Percentiles rank a stretch among this genome's conserved stretches.
phyloP scores from a whole-genome alignment of 352 stramenopile genomes.

The Peronospora destructor region DNA sequence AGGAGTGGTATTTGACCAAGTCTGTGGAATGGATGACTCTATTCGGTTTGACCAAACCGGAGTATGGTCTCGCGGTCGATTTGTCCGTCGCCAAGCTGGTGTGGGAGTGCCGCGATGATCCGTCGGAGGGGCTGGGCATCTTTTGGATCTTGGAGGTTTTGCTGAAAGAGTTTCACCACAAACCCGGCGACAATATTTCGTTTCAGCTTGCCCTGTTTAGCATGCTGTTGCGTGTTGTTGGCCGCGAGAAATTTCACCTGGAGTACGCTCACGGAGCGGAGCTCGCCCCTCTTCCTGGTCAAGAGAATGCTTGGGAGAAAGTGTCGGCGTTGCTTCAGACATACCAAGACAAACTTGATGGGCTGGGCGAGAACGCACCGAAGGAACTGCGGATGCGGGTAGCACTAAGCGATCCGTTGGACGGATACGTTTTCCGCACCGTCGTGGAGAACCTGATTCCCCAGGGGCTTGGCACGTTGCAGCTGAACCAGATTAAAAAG shows the following conservation, averaged over 20 bases:
- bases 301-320: slow-evolving; percentile 72
- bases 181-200: slow-evolving; percentile 75
- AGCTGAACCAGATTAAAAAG: slow-evolving; percentile 87
- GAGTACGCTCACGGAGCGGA: slow-evolving; percentile 61
- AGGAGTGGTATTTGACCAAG: slow-evolving; percentile 81
- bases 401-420: slow-evolving; percentile 60
- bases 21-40: slow-evolving; percentile 89
- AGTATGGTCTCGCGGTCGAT: slow-evolving; percentile 69
- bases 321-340: slow-evolving; percentile 51
- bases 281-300: slow-evolving; percentile 54
- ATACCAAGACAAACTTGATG: slow-evolving; percentile 73
- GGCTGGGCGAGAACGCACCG: slow-evolving; percentile 52
- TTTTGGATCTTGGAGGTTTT: slow-evolving; percentile 73
- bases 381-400: slow-evolving; percentile 66
- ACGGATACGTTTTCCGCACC: slow-evolving; percentile 83
- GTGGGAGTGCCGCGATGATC: slow-evolving; percentile 81
- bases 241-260: slow-evolving; percentile 64
- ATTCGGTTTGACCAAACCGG: slow-evolving; percentile 68
- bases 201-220: slow-evolving; percentile 80
- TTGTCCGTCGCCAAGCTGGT: slow-evolving; percentile 71
- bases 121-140: slow-evolving; percentile 66
- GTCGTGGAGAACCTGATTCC: slow-evolving; percentile 85
- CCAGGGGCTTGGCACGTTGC: slow-evolving; percentile 63
- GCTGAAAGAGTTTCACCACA: slow-evolving; percentile 82
- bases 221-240: slow-evolving; percentile 80